Conservation (phyloP, 805 yeast genomes). For the Lipomyces starkeyi region DNA sequence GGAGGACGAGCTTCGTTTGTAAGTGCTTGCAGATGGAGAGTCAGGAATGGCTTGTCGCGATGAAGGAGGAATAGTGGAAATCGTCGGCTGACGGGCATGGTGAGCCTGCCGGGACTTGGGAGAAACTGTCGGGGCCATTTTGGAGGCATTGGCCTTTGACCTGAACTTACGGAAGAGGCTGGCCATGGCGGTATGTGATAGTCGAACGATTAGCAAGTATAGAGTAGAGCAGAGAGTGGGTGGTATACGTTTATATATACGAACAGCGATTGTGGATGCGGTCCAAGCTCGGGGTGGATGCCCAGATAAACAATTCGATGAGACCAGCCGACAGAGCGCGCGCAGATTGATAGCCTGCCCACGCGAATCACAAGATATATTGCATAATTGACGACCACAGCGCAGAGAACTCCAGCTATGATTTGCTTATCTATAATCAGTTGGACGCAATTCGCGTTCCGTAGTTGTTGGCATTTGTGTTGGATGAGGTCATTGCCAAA, state of each 20-base stretch:
- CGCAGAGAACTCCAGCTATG: no score
- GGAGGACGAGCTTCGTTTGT: constrained; percentile 8
- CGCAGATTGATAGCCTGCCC: no score
- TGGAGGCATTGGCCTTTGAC: background rate
- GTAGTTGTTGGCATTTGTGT: no score
- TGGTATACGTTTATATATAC: background rate
- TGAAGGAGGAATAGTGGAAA: background rate
- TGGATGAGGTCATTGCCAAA: background rate
- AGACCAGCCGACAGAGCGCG: no score
- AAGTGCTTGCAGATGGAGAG: constrained; percentile 7
- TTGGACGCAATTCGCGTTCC: background rate
- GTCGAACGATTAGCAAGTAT: background rate
- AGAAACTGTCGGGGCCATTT: background rate
- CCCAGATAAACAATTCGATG: no score
- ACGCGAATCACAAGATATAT: background rate
- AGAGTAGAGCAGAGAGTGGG: background rate
- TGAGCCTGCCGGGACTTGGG: background rate
- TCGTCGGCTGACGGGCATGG: background rate
- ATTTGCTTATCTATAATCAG: background rate
- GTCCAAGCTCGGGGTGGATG: no score
- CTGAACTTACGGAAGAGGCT: background rate
- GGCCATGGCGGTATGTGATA: background rate
- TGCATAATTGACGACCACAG: background rate
- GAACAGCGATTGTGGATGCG: no score
- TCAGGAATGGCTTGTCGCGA: background rate